These are phyloP conservation scores for Ustilago trichophora DNA, from an alignment of 1,284 basidiomycete genomes.

Conservation along the genomic window DNA sequence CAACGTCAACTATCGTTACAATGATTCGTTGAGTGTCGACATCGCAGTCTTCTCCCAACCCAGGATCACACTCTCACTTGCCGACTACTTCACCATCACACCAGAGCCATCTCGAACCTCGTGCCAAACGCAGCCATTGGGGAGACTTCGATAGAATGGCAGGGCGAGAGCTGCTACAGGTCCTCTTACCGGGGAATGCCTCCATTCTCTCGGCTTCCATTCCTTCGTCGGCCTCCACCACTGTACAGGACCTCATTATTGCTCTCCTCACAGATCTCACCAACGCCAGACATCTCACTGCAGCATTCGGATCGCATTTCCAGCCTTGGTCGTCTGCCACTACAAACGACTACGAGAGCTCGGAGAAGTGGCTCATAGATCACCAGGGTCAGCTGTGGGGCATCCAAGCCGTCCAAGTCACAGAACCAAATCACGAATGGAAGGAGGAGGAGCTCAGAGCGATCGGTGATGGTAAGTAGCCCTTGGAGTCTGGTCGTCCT, in stretches of 20 bases:
- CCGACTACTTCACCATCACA: too few species aligned
- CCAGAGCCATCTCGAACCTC: not conserved
- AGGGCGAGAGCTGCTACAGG: slow-evolving; percentile 47
- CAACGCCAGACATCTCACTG: slow-evolving; percentile 34
- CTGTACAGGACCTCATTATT: slow-evolving; percentile 40
- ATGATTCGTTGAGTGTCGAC: not conserved
- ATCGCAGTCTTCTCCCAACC: not conserved
- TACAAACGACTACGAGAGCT: slow-evolving; percentile 40
- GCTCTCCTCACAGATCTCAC: slow-evolving; percentile 44
- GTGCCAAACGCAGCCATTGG: too few species aligned
- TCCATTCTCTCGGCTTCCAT: slow-evolving; percentile 48
- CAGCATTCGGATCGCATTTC: slow-evolving; percentile 48
- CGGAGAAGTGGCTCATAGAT: slow-evolving; percentile 49
- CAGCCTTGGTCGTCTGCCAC: slow-evolving; percentile 40
- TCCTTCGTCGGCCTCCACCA: slow-evolving; percentile 25
- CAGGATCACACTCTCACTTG: too few species aligned
- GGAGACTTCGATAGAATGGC: slow-evolving; percentile 13
- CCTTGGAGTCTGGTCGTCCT: not conserved
- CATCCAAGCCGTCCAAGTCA: slow-evolving; percentile 41
- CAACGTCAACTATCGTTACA: not conserved
- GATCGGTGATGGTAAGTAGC: slow-evolving; percentile 34
- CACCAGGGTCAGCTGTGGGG: slow-evolving; percentile 48
- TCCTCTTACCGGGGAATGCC: slow-evolving; percentile 50
- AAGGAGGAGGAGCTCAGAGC: slow-evolving; percentile 33
- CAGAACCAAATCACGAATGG: slow-evolving; percentile 53